Percentiles rank a stretch among this genome's conserved stretches.
These are phyloP conservation scores for Melaleuca alternifolia DNA, from an alignment of 345 rosid genomes.

Conservation along the genomic window DNA sequence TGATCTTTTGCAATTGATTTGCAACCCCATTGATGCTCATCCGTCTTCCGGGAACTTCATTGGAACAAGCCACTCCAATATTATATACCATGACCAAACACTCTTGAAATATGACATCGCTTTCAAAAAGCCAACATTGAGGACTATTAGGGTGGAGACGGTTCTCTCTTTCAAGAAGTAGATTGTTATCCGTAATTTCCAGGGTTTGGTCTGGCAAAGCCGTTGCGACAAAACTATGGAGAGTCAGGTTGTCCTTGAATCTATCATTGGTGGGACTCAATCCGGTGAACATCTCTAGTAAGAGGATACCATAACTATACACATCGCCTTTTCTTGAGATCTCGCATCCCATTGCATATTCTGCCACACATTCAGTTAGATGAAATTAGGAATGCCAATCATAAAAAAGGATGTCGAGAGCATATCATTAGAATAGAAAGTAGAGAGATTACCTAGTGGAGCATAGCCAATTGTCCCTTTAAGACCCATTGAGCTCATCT, in stretches of 20 bases:
- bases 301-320: too few species aligned
- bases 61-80: neutral
- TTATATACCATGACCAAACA: neutral
- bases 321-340: too few species aligned
- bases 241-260: neutral
- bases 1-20: neutral
- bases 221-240: neutral
- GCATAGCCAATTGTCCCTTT: too few species aligned
- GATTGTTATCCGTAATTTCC: fast-evolving
- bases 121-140: fast-evolving
- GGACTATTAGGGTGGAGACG: fast-evolving
- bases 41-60: neutral
- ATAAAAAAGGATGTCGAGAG: fast-evolving
- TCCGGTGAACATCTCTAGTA: neutral
- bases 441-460: too few species aligned
- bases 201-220: neutral
- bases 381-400: too few species aligned
- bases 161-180: neutral
- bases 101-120: neutral
- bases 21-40: neutral
- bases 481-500: too few species aligned
- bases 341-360: too few species aligned
- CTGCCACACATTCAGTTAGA: too few species aligned
- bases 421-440: neutral
- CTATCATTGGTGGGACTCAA: neutral